phyloP scores from a whole-genome alignment of 345 rosid species.

The Pelargonium nanum region DNA sequence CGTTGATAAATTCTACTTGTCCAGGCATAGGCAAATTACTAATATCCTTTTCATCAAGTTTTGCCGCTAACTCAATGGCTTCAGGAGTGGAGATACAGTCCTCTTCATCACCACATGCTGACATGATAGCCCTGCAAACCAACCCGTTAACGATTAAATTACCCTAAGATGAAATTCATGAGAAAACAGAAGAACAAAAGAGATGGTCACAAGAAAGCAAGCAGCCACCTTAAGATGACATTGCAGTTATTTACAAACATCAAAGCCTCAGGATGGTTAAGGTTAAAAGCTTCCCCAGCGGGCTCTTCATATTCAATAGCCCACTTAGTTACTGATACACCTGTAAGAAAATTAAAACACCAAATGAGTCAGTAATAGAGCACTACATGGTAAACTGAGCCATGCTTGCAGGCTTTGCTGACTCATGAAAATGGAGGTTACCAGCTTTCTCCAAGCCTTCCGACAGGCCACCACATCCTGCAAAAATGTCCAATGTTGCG shows the following conservation, averaged over 20 bases:
- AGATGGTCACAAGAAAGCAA: not conserved
- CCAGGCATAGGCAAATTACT: conserved; percentile 40
- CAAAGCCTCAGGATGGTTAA: conserved; percentile 57
- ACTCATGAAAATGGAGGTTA: conserved; percentile 11
- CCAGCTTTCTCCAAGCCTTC: conserved; percentile 61
- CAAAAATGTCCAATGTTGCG: conserved; percentile 76
- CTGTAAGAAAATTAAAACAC: conserved; percentile 23
- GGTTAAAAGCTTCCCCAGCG: conserved; percentile 72
- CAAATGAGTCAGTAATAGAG: not conserved
- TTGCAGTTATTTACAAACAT: conserved; percentile 73
- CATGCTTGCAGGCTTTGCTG: not conserved
- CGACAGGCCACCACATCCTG: conserved; percentile 84
- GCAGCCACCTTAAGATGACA: conserved; percentile 55
- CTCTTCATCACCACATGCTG: conserved; percentile 58
- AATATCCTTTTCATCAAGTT: conserved; percentile 32
- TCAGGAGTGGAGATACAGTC: conserved; percentile 75
- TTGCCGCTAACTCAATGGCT: conserved; percentile 40
- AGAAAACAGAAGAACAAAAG: not conserved
- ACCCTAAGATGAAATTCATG: not conserved
- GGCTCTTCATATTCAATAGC: conserved; percentile 91
- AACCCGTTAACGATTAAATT: too few species aligned
- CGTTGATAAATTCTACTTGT: conserved; percentile 81
- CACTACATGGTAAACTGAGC: not conserved
- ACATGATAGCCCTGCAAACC: conserved; percentile 65
- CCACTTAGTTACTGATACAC: conserved; percentile 64